Base-by-base conservation (phyloP, 305 asterid genomes). In the Solanum hybrid region DNA sequence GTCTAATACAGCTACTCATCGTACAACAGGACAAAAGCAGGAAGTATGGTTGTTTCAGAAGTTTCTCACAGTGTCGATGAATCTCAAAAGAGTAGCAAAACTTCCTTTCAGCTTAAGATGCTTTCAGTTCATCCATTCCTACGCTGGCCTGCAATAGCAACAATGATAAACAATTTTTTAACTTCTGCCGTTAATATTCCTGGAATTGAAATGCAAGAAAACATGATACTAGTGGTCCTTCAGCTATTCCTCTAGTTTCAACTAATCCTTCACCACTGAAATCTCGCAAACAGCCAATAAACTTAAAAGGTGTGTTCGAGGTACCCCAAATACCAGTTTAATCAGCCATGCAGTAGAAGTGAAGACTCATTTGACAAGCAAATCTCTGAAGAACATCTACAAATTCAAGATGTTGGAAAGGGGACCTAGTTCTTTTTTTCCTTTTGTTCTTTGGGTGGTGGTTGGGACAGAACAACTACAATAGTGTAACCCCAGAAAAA, bases 41-140 rank as follows among this genome's bases (percentile, higher is more conserved):
- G 86, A 86, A 66, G 86, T 66, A 89, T 22, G 77, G 86, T 78
- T 29, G 89, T 89, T 87, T 40, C 78, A 89, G 81, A 85, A 56
- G 77, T 60, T 56, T 32, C 88, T 85, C 88, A 46, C 72, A 85
- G 77, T 22, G 51, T 22, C 32, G 32, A 12, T 60, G 34, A 60
- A 85, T 85, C 77, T 34, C 77, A 22, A 60, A 35, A 56, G 24
- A 85, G 87, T 56, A 86, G 60, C 64, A 31, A 91, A 77, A 72
- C 86, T 86, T 40, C 60, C 60, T 88, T 89, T 82, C 73, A 8
- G 51, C 60, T 93, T 95, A 96, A 86, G 98, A 97, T 90, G 98
- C 99, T 93, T 96, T 96, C 27, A 97, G 96, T 84, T 90, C 96
- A 91, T 97, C 98, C 94, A 97, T 88, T 89, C 99, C 98, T 78